Evolutionary conservation across 768 basidiomycete species (phyloP), one percentile per base, ranked within the genome.

Genomic region (Phlebiopsis flavidoalba): DNA sequence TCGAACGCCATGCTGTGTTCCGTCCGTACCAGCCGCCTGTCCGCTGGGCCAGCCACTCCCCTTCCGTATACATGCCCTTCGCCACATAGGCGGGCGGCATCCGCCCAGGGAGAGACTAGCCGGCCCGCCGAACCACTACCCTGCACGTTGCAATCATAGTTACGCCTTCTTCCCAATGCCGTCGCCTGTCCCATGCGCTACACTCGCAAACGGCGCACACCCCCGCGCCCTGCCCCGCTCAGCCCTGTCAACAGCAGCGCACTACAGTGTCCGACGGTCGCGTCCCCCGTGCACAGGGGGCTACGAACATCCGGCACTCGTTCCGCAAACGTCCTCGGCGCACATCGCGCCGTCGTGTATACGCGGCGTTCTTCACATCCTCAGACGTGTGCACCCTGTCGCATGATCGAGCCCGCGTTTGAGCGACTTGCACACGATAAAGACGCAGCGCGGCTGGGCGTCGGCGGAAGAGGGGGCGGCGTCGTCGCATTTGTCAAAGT

Each of bases 1-100:
- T 98, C 54, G 95, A n/a, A 98, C 69, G 78, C 83, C 51, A 94
- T 96, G 93, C 97, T 85, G n/a, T n/a, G n/a, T n/a, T n/a, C n/a
- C n/a, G n/a, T n/a, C n/a, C n/a, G n/a, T n/a, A n/a, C n/a, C 73
- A 76, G 83, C 22, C 79, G 84, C 22, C 84, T 88, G 2, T 64
- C 75, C 0, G 74, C 85, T 8, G 77, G 77, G n/a, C n/a, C n/a
- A 8, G 75, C 64, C 1, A 60, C 72, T 3, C 65, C 73, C 3
- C 67, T n/a, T n/a, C 65, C 57, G 60, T 15, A 66, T 75, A 54
- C n/a, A n/a, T n/a, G n/a, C 60, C 72, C 55, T 71, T 72, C 52
- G n/a, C 75, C 49, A 53, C 74, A n/a, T n/a, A 63, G 69, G 62
- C 73, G 1, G n/a, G 65, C 72, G 11, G 52, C 65, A 24, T 67